These are phyloP conservation scores for Penicillium nordicum DNA, from an alignment of 2,329 filamentous ascomycete genomes.

Conservation along the genomic window DNA sequence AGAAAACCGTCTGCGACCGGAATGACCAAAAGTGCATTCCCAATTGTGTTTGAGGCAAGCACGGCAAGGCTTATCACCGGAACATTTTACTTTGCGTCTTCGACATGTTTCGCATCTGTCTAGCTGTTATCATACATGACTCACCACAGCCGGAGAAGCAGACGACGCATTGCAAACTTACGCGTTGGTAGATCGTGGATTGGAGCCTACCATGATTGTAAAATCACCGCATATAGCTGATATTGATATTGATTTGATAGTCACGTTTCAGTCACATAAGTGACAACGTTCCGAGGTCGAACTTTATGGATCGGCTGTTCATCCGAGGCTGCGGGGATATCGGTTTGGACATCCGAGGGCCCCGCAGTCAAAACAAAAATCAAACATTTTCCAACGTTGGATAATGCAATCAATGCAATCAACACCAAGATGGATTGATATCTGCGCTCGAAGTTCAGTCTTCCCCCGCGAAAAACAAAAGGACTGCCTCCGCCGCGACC, in stretches of 20 bases:
- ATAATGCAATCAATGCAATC: not conserved
- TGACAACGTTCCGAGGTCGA: not conserved
- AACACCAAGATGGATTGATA: not conserved
- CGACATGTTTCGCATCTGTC: constrained; percentile 18
- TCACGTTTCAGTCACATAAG: not conserved
- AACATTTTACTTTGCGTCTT: constrained; percentile 22
- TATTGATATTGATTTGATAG: not conserved
- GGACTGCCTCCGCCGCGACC: constrained; percentile 26
- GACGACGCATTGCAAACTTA: not conserved
- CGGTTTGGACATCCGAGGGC: constrained; percentile 1
- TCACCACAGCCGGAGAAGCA: not conserved
- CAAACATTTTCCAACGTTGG: not conserved
- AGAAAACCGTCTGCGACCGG: constrained; percentile 16
- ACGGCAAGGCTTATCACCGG: constrained; percentile 21
- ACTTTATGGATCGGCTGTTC: not conserved
- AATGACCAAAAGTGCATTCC: constrained; percentile 16
- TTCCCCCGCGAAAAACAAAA: constrained; percentile 25
- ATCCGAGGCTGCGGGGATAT: constrained; percentile 1
- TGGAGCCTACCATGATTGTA: not conserved
- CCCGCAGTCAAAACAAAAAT: not conserved
- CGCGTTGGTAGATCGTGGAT: constrained; percentile 7
- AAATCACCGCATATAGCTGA: not conserved
- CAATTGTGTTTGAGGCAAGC: constrained; percentile 17
- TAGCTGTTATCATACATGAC: constrained; percentile 2
- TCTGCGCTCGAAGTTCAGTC: not conserved